Conservation (phyloP, 495 filamentous ascomycete species). For the Pseudevernia furfuracea region DNA sequence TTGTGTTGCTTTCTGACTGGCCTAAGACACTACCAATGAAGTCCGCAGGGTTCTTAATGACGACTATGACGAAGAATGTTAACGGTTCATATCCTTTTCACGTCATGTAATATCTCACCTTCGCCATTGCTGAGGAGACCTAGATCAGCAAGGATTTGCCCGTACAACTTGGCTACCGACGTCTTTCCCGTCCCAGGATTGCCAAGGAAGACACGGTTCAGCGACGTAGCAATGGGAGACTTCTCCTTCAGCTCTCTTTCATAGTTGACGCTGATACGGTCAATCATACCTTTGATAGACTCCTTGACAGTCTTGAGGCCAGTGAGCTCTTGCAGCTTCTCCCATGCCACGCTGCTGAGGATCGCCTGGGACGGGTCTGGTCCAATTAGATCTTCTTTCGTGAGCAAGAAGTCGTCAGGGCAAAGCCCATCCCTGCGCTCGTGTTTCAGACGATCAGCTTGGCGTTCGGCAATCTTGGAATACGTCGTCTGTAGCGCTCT, state of each 20-base stretch:
- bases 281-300: constrained; percentile 47
- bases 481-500: constrained; percentile 56
- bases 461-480: constrained; percentile 47
- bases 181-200: constrained; percentile 72
- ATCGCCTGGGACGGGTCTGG: constrained; percentile 53
- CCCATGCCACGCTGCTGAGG: constrained; percentile 46
- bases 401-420: constrained; percentile 46
- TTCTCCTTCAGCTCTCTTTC: constrained; percentile 53
- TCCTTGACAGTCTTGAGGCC: constrained; percentile 58
- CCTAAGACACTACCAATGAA: constrained; percentile 60
- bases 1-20: too few species aligned
- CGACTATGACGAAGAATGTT: constrained; percentile 33
- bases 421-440: constrained; percentile 29
- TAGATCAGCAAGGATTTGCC: constrained; percentile 53
- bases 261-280: constrained; percentile 56
- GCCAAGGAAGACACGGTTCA: constrained; percentile 68
- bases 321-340: constrained; percentile 50
- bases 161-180: constrained; percentile 66
- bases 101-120: constrained; percentile 35
- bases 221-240: constrained; percentile 45
- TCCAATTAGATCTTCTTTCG: constrained; percentile 57
- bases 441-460: constrained; percentile 46
- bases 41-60: constrained; percentile 65
- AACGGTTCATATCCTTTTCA: background rate
- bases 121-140: constrained; percentile 55